These are phyloP conservation scores for Populus hybrid DNA, from an alignment of 441 rosid species.

Conservation along the genomic window DNA sequence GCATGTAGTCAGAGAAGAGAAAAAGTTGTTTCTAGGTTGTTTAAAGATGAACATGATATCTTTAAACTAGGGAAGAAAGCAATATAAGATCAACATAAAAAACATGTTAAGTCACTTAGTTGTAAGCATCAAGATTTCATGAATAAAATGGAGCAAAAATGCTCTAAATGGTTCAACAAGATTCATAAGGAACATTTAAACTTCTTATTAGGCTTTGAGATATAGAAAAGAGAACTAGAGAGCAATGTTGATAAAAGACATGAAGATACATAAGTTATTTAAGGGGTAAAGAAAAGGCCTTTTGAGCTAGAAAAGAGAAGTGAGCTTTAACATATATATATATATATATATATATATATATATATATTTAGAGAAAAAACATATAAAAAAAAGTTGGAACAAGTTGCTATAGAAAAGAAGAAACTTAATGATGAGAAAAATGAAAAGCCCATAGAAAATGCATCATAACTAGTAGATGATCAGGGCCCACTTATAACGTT, in stretches of 20 bases:
- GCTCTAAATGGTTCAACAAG: slow-evolving; percentile 74
- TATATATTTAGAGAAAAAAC: too few relatives aligned
- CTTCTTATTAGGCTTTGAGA: slow-evolving; percentile 70
- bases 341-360: too few relatives aligned
- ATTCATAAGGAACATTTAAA: slow-evolving; percentile 81
- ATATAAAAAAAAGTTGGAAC: too few relatives aligned
- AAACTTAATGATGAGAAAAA: too few relatives aligned
- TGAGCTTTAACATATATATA: too few relatives aligned
- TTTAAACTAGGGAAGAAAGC: slow-evolving; percentile 65
- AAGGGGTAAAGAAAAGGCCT: too few relatives aligned
- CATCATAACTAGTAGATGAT: too few relatives aligned
- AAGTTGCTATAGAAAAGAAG: too few relatives aligned
- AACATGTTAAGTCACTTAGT: slow-evolving; percentile 54
- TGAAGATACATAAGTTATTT: slow-evolving; percentile 34
- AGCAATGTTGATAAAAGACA: slow-evolving; percentile 55
- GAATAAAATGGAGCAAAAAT: slow-evolving; percentile 70
- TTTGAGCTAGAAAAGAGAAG: too few relatives aligned
- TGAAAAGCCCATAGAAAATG: too few relatives aligned
- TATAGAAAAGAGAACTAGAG: slow-evolving; percentile 27
- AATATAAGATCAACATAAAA: slow-evolving; percentile 55
- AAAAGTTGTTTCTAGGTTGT: slow-evolving; percentile 54
- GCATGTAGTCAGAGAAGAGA: slow-evolving; percentile 50
- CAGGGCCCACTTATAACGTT: too few relatives aligned
- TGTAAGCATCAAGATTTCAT: slow-evolving; percentile 72
- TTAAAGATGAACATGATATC: slow-evolving; percentile 77